Base-by-base conservation (phyloP, 1,284 basidiomycete genomes). In the Ustilago sp. region DNA sequence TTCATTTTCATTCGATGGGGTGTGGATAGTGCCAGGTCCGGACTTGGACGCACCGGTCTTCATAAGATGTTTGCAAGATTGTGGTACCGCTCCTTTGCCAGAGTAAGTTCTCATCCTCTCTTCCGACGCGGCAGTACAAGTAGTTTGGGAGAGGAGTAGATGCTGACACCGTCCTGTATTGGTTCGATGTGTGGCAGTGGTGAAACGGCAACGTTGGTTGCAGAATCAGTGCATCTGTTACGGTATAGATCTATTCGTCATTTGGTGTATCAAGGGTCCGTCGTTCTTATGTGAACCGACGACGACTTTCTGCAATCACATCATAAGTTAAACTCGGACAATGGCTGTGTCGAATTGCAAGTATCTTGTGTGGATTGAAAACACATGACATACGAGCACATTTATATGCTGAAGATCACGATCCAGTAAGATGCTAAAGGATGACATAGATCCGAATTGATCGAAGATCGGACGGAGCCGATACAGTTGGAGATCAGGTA, bases 21-120 rank as follows among this genome's bases (percentile, higher is more conserved):
- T 13, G 17, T n/a, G 8, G 4, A 17, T 58, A 84, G 82, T 82
- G 1, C 63, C 69, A 28, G 43, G 57, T 11, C 84, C 84, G 19
- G 75, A 81, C 28, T 57, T 83, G 8, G 74, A 84, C 41, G 59
- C 67, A 36, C 83, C 84, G 5, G 84, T 83, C 15, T 86, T 86
- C 53, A 59, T 84, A 6, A 69, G 77, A n/a, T 84, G 83, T 59
- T 51, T 69, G 12, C 61, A 79, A 17, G 83, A 82, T 31, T 84
- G 83, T 53, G 84, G 83, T 3, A 12, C 58, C 0, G 45, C 83
- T n/a, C 45, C 31, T 0, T 57, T 83, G 2, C 75, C 77, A 13
- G 80, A 82, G 78, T 80, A 69, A 73, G 81, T 78, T 28, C 48
- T 35, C 56, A 38, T n/a, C 54, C 41, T 28, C 23, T 28, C 23